Evolutionary conservation across 2,329 filamentous ascomycete species (phyloP).

Genomic region (Fusarium sp.): DNA sequence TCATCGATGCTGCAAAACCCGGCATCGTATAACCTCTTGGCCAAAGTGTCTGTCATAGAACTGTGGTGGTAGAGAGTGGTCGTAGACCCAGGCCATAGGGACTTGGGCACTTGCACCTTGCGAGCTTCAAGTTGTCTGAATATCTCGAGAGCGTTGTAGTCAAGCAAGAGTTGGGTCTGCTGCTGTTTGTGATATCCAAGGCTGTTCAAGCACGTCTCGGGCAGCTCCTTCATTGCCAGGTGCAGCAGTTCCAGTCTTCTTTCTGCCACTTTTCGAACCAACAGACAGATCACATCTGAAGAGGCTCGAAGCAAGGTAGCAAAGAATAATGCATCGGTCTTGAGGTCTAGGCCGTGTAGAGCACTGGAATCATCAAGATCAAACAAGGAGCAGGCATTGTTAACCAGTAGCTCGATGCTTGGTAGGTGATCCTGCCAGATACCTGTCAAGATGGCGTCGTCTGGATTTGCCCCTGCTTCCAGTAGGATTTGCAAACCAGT

Average conservation of each 20-base stretch:
- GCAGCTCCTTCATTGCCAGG: not conserved
- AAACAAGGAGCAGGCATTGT: not conserved
- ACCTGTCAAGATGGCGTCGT: not conserved
- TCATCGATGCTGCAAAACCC: not conserved
- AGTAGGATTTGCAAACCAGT: not conserved
- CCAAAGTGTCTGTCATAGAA: not conserved
- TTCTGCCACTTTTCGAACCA: not conserved
- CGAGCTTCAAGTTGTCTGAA: not conserved
- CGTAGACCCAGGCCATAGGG: not conserved
- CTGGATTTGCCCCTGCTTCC: not conserved
- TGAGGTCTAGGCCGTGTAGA: rapidly evolving
- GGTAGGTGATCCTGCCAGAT: not conserved
- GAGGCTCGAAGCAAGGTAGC: not conserved
- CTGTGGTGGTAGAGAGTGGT: not conserved
- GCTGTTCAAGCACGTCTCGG: not conserved
- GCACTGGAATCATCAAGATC: not conserved
- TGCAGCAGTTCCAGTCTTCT: not conserved
- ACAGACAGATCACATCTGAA: not conserved
- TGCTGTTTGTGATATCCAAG: not conserved
- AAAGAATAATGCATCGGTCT: not conserved
- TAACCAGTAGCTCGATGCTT: not conserved
- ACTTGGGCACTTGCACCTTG: not conserved
- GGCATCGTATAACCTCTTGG: not conserved
- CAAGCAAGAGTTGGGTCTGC: not conserved
- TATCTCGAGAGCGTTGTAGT: not conserved